These are phyloP conservation scores for Yamadazyma kitorensis DNA, from an alignment of 805 yeast species.

Conservation along the genomic window DNA sequence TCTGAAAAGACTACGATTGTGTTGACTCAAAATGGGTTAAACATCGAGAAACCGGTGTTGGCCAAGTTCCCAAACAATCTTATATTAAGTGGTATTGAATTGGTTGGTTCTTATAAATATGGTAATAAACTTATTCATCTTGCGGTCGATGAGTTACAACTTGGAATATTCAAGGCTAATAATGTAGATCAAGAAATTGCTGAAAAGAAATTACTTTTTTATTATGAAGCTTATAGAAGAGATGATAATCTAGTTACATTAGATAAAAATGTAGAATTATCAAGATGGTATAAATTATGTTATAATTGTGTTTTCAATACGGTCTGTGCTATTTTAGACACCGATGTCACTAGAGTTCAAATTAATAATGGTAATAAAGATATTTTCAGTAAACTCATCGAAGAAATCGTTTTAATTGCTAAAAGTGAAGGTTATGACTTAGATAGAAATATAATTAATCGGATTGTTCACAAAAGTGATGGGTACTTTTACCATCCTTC, in stretches of 20 bases:
- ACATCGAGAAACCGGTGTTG: constrained; percentile 32
- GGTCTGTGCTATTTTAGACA: constrained; percentile 28
- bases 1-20: constrained; percentile 24
- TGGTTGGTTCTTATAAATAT: constrained; percentile 33
- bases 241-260: constrained; percentile 18
- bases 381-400: constrained; percentile 57
- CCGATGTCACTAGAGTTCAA: constrained; percentile 36
- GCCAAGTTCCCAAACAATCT: constrained; percentile 30
- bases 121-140: constrained; percentile 19
- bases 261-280: constrained; percentile 28
- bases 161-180: constrained; percentile 23
- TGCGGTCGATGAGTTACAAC: constrained; percentile 19
- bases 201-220: constrained; percentile 15
- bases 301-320: constrained; percentile 38
- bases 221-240: constrained; percentile 27
- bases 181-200: constrained; percentile 9
- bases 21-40: constrained; percentile 40
- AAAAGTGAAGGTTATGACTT: constrained; percentile 62
- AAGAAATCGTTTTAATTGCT: constrained; percentile 64
- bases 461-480: constrained; percentile 49
- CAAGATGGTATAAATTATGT: constrained; percentile 40
- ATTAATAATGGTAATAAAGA: constrained; percentile 29
- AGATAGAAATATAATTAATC: constrained; percentile 46
- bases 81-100: constrained; percentile 34
- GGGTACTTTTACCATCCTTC: constrained; percentile 42